Evolutionary conservation across 176 grass and related monocot genomes (phyloP).

Genomic region (Musa schizocarpa): DNA sequence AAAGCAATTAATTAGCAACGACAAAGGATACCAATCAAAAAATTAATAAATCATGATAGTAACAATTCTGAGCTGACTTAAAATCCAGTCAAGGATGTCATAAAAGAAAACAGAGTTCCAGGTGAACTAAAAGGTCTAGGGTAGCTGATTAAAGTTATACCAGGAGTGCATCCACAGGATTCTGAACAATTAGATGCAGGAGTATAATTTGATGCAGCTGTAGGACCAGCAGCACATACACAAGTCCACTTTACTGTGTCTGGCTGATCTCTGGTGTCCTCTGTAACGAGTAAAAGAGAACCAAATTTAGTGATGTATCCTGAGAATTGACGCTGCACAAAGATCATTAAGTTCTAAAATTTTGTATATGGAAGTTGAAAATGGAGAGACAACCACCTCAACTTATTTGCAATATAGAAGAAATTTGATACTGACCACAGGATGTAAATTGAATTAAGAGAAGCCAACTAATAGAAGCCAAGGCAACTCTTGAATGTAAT

Average conservation of each 20-base stretch:
- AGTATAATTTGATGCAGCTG: conserved; percentile 25
- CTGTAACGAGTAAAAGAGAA: background rate
- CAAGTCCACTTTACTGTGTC: conserved; percentile 54
- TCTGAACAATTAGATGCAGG: conserved; percentile 54
- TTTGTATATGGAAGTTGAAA: background rate
- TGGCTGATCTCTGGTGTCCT: background rate
- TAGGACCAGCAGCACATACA: conserved; percentile 44
- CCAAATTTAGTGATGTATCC: background rate
- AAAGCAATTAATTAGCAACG: background rate
- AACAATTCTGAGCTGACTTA: background rate
- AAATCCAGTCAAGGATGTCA: background rate
- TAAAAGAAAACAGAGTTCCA: background rate
- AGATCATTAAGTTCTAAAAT: background rate
- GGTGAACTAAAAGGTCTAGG: background rate
- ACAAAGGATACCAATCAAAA: background rate
- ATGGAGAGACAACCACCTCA: background rate
- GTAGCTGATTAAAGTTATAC: conserved; percentile 25
- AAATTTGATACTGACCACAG: conserved; percentile 42
- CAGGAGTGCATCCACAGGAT: conserved; percentile 60
- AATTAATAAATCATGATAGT: background rate
- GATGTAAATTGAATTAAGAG: conserved; percentile 38
- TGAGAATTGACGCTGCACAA: background rate
- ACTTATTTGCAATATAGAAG: conserved; percentile 9
- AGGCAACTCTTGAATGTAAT: conserved; percentile 41
- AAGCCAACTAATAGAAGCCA: conserved; percentile 34